These are phyloP conservation scores for Sugiyamaella chiloensis DNA, from an alignment of 805 yeast genomes.

Conservation along the genomic window DNA sequence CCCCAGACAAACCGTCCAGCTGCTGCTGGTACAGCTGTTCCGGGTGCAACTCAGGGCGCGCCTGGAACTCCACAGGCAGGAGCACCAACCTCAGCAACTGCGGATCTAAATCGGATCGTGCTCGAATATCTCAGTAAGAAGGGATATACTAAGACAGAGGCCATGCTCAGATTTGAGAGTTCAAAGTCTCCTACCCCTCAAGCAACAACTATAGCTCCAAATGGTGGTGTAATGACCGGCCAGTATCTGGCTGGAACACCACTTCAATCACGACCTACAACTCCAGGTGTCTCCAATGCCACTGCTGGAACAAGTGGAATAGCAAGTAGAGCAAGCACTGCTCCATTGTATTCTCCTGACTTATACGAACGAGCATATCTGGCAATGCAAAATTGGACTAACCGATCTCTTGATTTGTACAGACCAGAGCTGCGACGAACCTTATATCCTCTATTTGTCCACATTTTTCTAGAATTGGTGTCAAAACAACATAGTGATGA, in stretches of 20 bases:
- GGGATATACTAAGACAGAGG: slow-evolving; percentile 92
- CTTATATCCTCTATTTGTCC: slow-evolving; percentile 89
- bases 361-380: slow-evolving; percentile 77
- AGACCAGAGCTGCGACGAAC: slow-evolving; percentile 80
- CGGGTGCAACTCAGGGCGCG: slow-evolving; percentile 21
- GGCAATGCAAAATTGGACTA: slow-evolving; percentile 83
- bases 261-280: slow-evolving; percentile 15
- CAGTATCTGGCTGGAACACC: slow-evolving; percentile 2
- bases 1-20: background rate
- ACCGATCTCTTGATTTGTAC: slow-evolving; percentile 84
- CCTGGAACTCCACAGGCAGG: slow-evolving; percentile 18
- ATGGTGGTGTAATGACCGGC: slow-evolving; percentile 22
- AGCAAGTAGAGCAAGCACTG: slow-evolving; percentile 5
- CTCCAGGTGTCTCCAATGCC: slow-evolving; percentile 1
- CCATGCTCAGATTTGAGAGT: slow-evolving; percentile 81
- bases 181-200: slow-evolving; percentile 34
- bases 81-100: slow-evolving; percentile 32
- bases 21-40: slow-evolving; percentile 20
- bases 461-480: slow-evolving; percentile 77
- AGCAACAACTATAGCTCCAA: slow-evolving; percentile 19
- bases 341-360: slow-evolving; percentile 51
- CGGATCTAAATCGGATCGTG: slow-evolving; percentile 88
- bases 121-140: slow-evolving; percentile 88
- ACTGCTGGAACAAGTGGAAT: slow-evolving; percentile 13
- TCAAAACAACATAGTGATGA: slow-evolving; percentile 50